phyloP scores from a whole-genome alignment of 768 basidiomycete species.

The Leccinum sublutescens region DNA sequence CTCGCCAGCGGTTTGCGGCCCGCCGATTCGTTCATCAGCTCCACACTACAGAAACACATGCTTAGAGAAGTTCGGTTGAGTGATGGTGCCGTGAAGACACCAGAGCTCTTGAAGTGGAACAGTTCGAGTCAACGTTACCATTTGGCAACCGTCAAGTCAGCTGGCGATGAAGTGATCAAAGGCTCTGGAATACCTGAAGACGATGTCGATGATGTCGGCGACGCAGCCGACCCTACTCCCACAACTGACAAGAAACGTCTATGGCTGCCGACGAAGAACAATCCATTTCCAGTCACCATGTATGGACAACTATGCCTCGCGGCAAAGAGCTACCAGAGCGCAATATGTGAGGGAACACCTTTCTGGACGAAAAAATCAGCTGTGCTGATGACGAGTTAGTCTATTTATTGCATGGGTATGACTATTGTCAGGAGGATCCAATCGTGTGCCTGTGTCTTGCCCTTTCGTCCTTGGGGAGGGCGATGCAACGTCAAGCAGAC shows the following conservation, averaged over 20 bases:
- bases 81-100: constrained; percentile 63
- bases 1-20: constrained; percentile 69
- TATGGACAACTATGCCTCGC: constrained; percentile 86
- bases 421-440: constrained; percentile 80
- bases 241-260: constrained; percentile 28
- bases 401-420: constrained; percentile 87
- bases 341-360: constrained; percentile 65
- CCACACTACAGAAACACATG: constrained; percentile 80
- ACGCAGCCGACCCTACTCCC: constrained; percentile 12
- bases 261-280: constrained; percentile 63
- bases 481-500: constrained; percentile 91
- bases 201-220: constrained; percentile 34
- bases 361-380: neutral
- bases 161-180: constrained; percentile 21
- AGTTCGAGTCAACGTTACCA: constrained; percentile 56
- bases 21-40: constrained; percentile 73
- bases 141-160: constrained; percentile 30
- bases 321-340: constrained; percentile 85
- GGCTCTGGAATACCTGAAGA: constrained; percentile 27
- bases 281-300: constrained; percentile 65
- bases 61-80: constrained; percentile 74
- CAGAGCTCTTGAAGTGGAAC: constrained; percentile 64
- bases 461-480: constrained; percentile 82
- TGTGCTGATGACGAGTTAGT: constrained; percentile 43
- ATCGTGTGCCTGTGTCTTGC: constrained; percentile 81